These are phyloP conservation scores for Eucalyptus paniculata DNA, from an alignment of 345 rosid genomes.

Conservation along the genomic window DNA sequence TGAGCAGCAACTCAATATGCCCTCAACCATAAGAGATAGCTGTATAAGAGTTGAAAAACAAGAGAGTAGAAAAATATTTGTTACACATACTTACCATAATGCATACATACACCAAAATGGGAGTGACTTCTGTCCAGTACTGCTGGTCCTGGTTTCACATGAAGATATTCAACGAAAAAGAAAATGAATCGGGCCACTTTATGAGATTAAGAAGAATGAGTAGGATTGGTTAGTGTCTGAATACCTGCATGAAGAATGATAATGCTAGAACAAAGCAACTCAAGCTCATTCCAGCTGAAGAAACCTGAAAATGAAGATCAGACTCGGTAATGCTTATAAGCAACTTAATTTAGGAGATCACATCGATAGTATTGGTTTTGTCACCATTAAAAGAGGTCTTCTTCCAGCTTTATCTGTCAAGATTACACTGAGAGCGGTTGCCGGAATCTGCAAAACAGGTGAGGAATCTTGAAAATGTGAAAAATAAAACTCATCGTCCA, in stretches of 20 bases:
- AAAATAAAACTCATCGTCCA: neutral
- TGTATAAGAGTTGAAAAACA: neutral
- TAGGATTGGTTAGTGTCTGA: neutral
- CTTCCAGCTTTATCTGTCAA: constrained; percentile 17
- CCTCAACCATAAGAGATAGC: neutral
- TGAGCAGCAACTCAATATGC: neutral
- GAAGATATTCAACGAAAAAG: neutral
- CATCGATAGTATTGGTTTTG: neutral
- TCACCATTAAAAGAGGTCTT: neutral
- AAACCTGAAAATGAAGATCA: neutral
- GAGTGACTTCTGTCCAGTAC: neutral
- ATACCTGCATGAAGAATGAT: neutral
- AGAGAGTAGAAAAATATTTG: neutral
- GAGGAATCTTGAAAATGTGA: neutral
- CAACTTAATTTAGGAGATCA: neutral
- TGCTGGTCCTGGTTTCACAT: neutral
- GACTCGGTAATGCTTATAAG: neutral
- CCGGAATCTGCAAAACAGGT: constrained; percentile 3
- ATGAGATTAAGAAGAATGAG: neutral
- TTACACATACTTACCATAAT: neutral
- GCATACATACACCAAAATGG: neutral
- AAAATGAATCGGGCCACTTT: neutral
- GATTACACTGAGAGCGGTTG: neutral
- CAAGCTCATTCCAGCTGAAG: neutral
- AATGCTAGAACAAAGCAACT: neutral